Base-by-base conservation (phyloP, 257 asterid genomes). In the Lantana camara region DNA sequence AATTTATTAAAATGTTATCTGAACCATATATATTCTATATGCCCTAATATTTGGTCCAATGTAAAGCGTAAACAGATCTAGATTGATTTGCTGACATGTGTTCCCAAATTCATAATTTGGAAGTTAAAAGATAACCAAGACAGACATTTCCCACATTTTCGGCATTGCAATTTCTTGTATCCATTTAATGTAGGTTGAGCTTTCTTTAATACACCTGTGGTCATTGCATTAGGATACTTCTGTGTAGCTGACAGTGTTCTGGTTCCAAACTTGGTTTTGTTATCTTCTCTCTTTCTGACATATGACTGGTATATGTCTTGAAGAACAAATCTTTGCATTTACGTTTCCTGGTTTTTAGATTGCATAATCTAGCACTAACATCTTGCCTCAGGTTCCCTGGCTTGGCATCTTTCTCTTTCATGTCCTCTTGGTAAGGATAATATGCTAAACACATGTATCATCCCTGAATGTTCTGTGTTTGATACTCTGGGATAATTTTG, bases 11-110 rank as follows among this genome's bases (percentile, higher is more conserved):
- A 35, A 4, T 20, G 10, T 12, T 11, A 35, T 2, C 32, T 34
- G 46, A 19, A 19, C 21, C 29, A 35, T 34, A 30, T 11, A 19
- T 1, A 1, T 35, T 27, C 4, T 30, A 57, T 32, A 29, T 4
- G 30, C 30, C 19, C 64, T 48, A 32, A 63, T 40, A 11, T 9
- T 41, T 52, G 45, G 16, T 64, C 38, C 41, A 35, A 21, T 44
- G 12, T 53, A 15, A 40, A 23, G 14, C 29, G 23, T 52, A 22
- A 37, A 20, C 5, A 29, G 27, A 44, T 4, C 16, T 4, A 29
- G 20, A 32, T 44, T 30, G 38, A 62, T 55, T 17, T 56, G 16
- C 17, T 44, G 51, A 67, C 22, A 44, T 48, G 66, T 35, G 19
- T 46, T 45, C 35, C 54, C 38, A 48, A 21, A 29, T 20, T 60